These are phyloP conservation scores for Pleurotus giganteus DNA, from an alignment of 768 basidiomycete genomes.

Conservation along the genomic window DNA sequence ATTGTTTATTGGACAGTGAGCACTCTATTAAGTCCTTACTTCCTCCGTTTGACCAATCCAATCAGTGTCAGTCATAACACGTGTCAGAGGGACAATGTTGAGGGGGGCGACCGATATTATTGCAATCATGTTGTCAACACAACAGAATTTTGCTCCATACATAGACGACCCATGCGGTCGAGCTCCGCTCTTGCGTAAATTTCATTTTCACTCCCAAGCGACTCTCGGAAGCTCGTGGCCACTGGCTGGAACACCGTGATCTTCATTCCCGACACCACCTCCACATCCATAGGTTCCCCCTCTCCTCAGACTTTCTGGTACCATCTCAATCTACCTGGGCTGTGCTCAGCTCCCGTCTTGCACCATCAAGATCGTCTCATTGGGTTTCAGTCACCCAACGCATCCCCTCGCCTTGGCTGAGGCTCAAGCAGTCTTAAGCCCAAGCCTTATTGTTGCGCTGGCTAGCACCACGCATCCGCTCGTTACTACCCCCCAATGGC, in stretches of 20 bases:
- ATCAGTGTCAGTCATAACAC: slow-evolving; percentile 4
- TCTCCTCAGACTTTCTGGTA: slow-evolving; percentile 12
- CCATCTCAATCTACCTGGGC: slow-evolving; percentile 7
- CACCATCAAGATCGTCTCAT: background rate
- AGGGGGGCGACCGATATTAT: background rate
- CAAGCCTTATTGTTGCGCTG: background rate
- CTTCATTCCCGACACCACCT: background rate
- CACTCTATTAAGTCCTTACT: background rate
- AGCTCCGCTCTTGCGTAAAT: background rate
- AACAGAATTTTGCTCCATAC: background rate
- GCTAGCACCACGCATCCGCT: slow-evolving; percentile 2
- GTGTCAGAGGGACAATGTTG: slow-evolving; percentile 1
- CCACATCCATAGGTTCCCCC: background rate
- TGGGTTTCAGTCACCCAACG: background rate
- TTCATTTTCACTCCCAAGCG: background rate
- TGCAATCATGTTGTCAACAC: slow-evolving; percentile 6
- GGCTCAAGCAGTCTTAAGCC: background rate
- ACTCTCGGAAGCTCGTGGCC: background rate
- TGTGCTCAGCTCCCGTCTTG: background rate
- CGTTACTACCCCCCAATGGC: slow-evolving; percentile 5
- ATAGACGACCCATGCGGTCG: background rate
- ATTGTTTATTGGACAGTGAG: background rate
- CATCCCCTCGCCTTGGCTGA: background rate
- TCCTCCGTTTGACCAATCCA: background rate
- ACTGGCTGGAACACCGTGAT: background rate